These are phyloP conservation scores for Tephrocybe sp. DNA, from an alignment of 768 basidiomycete genomes.

Conservation along the genomic window DNA sequence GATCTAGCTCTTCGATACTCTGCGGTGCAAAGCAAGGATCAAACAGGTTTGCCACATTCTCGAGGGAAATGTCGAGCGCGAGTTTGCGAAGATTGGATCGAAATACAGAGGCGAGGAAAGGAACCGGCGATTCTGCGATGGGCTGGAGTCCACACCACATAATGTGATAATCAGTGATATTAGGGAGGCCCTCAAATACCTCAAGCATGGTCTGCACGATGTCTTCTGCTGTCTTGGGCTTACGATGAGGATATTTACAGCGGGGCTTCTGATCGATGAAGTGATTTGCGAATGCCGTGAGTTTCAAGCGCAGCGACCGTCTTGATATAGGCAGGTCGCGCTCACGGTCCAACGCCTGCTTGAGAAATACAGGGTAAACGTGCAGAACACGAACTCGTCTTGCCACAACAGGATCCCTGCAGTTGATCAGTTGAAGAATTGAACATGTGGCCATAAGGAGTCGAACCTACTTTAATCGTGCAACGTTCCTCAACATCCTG, in stretches of 20 bases:
- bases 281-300: conserved; percentile 32
- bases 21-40: conserved; percentile 25
- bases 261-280: conserved; percentile 27
- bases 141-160: conserved; percentile 43
- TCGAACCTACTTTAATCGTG: conserved; percentile 32
- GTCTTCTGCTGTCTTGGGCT: conserved; percentile 33
- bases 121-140: conserved; percentile 24
- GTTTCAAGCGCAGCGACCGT: conserved; percentile 24
- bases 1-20: conserved; percentile 38
- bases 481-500: conserved; percentile 39
- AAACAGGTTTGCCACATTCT: conserved; percentile 35
- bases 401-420: conserved; percentile 46
- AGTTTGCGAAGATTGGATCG: conserved; percentile 35
- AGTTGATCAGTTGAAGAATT: background rate
- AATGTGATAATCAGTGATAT: conserved; percentile 47
- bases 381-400: conserved; percentile 46
- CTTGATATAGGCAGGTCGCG: conserved; percentile 7
- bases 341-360: conserved; percentile 33
- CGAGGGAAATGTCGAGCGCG: conserved; percentile 40
- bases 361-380: conserved; percentile 46
- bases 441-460: background rate
- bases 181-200: conserved; percentile 40
- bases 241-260: conserved; percentile 20
- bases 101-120: conserved; percentile 34
- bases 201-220: conserved; percentile 38